A percentile compares a stretch with the other conserved stretches of the same genome.
Conservation (phyloP, 2,329 filamentous ascomycete genomes). For the Proliferodiscus dingleyae region DNA sequence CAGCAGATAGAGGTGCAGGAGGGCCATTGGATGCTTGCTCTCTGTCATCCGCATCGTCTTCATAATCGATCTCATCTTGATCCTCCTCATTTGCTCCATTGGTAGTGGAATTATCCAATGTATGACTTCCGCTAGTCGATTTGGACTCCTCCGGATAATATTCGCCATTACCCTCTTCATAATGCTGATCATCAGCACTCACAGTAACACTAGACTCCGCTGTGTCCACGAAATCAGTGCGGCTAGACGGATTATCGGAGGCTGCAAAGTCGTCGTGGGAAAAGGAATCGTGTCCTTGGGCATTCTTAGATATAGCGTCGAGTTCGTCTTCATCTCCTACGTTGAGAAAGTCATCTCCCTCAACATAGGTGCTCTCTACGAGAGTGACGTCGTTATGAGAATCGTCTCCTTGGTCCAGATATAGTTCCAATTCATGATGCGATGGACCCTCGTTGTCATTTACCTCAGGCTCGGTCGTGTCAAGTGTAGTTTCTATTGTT, state of each 20-base stretch:
- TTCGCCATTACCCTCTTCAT: slow-evolving; percentile 31
- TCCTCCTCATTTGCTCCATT: slow-evolving; percentile 22
- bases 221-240: slow-evolving; percentile 18
- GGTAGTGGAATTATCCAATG: not conserved
- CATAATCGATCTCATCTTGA: slow-evolving; percentile 29
- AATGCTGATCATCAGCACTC: slow-evolving; percentile 33
- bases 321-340: slow-evolving; percentile 1
- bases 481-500: not conserved
- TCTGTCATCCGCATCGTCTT: slow-evolving; percentile 22
- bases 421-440: not conserved
- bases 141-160: slow-evolving; percentile 34
- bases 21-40: slow-evolving; percentile 3
- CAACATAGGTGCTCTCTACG: not conserved
- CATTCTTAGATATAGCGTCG: not conserved
- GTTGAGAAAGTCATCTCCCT: not conserved
- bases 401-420: not conserved
- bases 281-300: slow-evolving; percentile 6
- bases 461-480: not conserved
- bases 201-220: slow-evolving; percentile 33
- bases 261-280: slow-evolving; percentile 36
- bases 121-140: slow-evolving; percentile 12
- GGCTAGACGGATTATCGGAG: slow-evolving; percentile 19
- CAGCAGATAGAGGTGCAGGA: slow-evolving; percentile 1
- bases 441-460: not conserved
- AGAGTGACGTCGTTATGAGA: not conserved